Evolutionary conservation across 2,329 filamentous ascomycete species (phyloP).

Genomic region (Corynespora cassiicola): DNA sequence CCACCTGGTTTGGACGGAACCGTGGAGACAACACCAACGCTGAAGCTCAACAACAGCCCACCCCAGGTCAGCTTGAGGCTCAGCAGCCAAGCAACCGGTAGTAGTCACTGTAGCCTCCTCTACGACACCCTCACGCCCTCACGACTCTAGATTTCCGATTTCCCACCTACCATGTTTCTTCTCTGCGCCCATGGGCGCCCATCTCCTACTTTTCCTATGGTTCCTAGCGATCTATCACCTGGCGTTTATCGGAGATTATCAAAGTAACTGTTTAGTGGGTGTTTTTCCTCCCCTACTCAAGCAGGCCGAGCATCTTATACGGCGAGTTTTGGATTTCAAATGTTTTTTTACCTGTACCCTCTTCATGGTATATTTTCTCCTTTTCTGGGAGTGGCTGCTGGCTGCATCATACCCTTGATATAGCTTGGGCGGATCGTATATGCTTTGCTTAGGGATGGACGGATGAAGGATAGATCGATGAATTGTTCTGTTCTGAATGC

Average conservation of each 20-base stretch:
- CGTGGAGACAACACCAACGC: conserved; percentile 23
- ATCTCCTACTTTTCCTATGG: conserved; percentile 1
- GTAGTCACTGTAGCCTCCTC: conserved; percentile 1
- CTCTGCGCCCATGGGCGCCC: neutral
- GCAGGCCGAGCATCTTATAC: conserved; percentile 3
- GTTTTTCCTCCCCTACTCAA: conserved; percentile 3
- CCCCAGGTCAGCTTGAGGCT: conserved; percentile 45
- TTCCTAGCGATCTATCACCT: conserved; percentile 1
- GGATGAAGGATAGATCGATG: too few species aligned
- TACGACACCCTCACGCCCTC: conserved; percentile 7
- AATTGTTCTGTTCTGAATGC: too few species aligned
- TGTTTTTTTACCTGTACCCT: too few species aligned
- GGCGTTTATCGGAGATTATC: too few species aligned
- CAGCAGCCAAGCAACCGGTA: conserved; percentile 43
- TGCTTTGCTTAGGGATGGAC: too few species aligned
- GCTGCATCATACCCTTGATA: conserved; percentile 5
- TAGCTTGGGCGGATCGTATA: too few species aligned
- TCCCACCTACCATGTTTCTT: conserved; percentile 1
- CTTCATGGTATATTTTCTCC: too few species aligned
- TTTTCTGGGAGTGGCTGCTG: conserved; percentile 6
- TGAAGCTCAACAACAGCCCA: conserved; percentile 28
- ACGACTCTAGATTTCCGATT: conserved; percentile 8
- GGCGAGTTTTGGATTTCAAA: conserved; percentile 4
- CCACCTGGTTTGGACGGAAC: conserved; percentile 37
- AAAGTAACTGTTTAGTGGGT: conserved; percentile 7